Evolutionary conservation across 257 asterid genomes (phyloP), one percentile per base, ranked within the genome.

Genomic region (Penstemon newberryi): DNA sequence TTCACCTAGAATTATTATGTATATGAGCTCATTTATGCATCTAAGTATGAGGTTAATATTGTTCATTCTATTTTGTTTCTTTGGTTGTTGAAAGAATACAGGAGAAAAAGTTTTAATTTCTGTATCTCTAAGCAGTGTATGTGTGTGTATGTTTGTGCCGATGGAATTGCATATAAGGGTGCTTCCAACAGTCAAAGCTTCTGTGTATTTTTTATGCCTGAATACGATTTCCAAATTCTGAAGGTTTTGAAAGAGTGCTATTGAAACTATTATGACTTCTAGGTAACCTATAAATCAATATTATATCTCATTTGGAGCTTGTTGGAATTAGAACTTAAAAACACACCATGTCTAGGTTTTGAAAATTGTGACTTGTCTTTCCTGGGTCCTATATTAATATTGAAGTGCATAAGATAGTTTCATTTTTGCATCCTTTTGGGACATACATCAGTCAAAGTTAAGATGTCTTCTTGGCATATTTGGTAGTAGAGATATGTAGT

Each of bases 361-460:
- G 44, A 54, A 56, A 67, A 67, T 55, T 46, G 10, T 67, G 45
- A 4, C 55, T 56, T 2, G 7, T 56, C 47, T 56, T 58, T 13
- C 51, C 5, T 40, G 54, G 18, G 2, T 54, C 57, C 55, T 56
- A 3, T 56, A n/a, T 3, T 52, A 5, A 37, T 8, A 41, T 58
- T 37, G 9, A 46, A 55, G 8, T 18, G 49, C 19, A 15, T 46
- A 57, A 5, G 42, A 3, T 10, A 10, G 19, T 9, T 50, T 70
- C 42, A 15, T 53, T 8, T 19, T 43, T 50, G 12, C 46, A 10
- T 39, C 58, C 41, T 10, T 43, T 11, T 60, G 13, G 6, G 19
- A 6, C 7, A 18, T 19, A 55, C 5, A 33, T 5, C 25, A 6
- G 69, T 67, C 55, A 56, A 44, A 43, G 19, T 7, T 37, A 42